Percentiles rank a stretch among this genome's conserved stretches.
These are phyloP conservation scores for Mycena indigotica DNA, from an alignment of 768 basidiomycete genomes.

Conservation along the genomic window DNA sequence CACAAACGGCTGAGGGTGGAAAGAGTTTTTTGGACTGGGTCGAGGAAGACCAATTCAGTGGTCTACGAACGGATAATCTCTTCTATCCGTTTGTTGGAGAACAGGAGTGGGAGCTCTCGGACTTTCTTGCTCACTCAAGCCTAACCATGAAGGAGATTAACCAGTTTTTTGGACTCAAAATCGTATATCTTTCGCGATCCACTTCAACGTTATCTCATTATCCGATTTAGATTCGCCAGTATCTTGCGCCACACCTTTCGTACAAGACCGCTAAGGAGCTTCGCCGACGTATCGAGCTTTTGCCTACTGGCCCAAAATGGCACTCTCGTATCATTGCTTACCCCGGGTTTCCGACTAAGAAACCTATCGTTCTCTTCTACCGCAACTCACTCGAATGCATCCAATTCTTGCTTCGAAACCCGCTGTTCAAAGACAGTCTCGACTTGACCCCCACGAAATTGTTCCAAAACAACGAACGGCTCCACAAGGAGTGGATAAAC, in stretches of 20 bases:
- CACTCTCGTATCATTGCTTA: conserved; percentile 11
- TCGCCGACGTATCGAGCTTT: conserved; percentile 14
- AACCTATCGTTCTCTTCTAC: conserved; percentile 25
- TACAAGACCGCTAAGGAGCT: conserved; percentile 24
- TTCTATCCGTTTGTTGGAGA: conserved; percentile 36
- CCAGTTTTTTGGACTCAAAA: conserved; percentile 29
- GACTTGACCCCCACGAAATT: conserved; percentile 23
- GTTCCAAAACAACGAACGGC: conserved; percentile 14
- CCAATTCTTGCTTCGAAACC: conserved; percentile 28
- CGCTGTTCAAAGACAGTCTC: conserved; percentile 23
- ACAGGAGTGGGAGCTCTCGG: conserved; percentile 37
- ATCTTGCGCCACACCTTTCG: conserved; percentile 1
- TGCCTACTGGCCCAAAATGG: conserved; percentile 28
- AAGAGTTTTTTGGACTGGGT: conserved; percentile 30
- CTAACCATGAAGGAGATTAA: conserved; percentile 33
- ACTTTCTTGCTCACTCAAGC: conserved; percentile 28
- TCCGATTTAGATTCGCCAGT: background rate
- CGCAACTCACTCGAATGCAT: conserved; percentile 30
- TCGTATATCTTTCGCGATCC: conserved; percentile 22
- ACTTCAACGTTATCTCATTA: background rate
- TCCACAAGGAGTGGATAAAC: conserved; percentile 29
- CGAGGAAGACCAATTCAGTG: conserved; percentile 25
- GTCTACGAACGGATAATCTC: conserved; percentile 22
- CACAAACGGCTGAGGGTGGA: too few relatives aligned
- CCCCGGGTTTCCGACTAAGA: conserved; percentile 13